Percentiles rank a stretch among this genome's conserved stretches.
phyloP scores from a whole-genome alignment of 2,329 filamentous ascomycete species.

The Trichoderma pleuroti region DNA sequence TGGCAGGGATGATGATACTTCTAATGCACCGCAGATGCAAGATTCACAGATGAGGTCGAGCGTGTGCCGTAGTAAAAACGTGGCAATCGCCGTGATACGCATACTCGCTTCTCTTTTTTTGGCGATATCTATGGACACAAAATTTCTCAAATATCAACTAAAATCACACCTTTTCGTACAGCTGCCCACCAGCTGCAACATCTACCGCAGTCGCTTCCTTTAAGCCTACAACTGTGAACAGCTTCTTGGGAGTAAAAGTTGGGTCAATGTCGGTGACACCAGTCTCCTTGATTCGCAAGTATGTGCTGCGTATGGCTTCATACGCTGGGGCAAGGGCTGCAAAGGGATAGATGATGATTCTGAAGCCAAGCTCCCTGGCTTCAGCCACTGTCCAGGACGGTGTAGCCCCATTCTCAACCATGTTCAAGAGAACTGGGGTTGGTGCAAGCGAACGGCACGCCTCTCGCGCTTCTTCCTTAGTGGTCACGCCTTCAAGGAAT shows the following conservation, averaged over 20 bases:
- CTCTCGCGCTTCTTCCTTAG: conserved; percentile 46
- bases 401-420: conserved; percentile 54
- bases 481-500: conserved; percentile 57
- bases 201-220: conserved; percentile 50
- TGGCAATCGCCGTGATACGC: neutral
- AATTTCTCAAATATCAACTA: neutral
- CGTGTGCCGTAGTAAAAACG: neutral
- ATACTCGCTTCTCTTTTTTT: neutral
- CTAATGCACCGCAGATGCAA: neutral
- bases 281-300: conserved; percentile 39
- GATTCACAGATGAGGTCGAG: neutral
- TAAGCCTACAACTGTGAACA: conserved; percentile 53
- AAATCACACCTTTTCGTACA: conserved; percentile 1
- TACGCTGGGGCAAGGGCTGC: conserved; percentile 47
- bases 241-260: conserved; percentile 43
- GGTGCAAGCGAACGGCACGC: conserved; percentile 47
- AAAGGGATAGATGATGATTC: conserved; percentile 49
- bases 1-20: conserved; percentile 1
- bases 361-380: conserved; percentile 54
- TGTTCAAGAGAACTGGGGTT: conserved; percentile 53
- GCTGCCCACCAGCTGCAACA: conserved; percentile 23
- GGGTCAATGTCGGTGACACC: conserved; percentile 39
- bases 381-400: conserved; percentile 52
- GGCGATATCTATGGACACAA: neutral
- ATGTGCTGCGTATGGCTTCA: conserved; percentile 39